Base-by-base conservation (phyloP, 1,139 yeast genomes). In the Taiozyma sp. region DNA sequence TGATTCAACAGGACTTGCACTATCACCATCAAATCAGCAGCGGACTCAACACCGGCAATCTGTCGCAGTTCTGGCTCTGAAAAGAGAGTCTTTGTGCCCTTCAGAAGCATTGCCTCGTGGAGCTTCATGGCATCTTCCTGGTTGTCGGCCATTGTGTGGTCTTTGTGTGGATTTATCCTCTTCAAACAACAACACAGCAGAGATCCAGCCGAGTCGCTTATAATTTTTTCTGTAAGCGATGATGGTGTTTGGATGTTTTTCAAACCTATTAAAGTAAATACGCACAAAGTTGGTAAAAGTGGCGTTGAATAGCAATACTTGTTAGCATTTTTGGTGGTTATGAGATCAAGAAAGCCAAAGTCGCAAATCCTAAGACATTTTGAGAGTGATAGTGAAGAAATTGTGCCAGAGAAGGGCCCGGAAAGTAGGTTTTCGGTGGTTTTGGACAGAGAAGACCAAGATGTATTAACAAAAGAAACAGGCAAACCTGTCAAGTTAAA, bases 1-100 rank as follows among this genome's bases (percentile, higher is more conserved):
- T 66, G 67, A 50, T 84, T 79, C 57, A 85, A 70, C 47, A 88
- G 74, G 56, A 81, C 85, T 66, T 88, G 96, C 1, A 85, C 80
- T 46, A 78, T 66, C 29, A 68, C 68, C 76, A 86, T 77, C 48
- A 88, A 69, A 52, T 80, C 83, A 41, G 67, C 68, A 4, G 55
- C 53, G 2, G 50, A 45, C 10, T 48, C 54, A 9, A 56, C 56
- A 13, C 53, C 56, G 1, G 54, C 50, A n/a, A 59, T 46, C 22
- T 50, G 43, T 48, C 56, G 53, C 22, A 60, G 57, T 41, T 61
- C 60, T 6, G 54, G 47, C 32, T 58, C 58, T 2, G 59, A 45
- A 44, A 58, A 61, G 2, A 55, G 49, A 1, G 58, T 52, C 6
- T 49, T 48, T 13, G 49, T 57, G 1, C 56, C 54, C 24, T 56